Base-by-base conservation (phyloP, 257 asterid genomes). In the Ehretia macrophylla region DNA sequence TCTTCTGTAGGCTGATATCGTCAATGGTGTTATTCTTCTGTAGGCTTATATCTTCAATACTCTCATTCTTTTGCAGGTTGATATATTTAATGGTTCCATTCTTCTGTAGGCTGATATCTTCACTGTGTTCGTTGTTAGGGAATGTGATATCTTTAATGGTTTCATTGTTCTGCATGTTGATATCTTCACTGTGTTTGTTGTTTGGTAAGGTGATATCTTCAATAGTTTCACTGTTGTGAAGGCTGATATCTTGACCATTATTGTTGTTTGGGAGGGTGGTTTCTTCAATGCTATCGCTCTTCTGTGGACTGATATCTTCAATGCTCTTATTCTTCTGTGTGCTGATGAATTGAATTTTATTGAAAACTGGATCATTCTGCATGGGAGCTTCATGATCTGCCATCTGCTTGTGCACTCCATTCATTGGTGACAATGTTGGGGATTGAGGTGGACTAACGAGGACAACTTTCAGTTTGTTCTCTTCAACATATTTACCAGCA, bases 401-500 rank as follows among this genome's bases (percentile, higher is more conserved):
- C 21, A 49, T 52, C 20, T 58, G 70, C 37, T 58, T 60, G 17
- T 19, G 37, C 22, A 12, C 71, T 64, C 68, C 74, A 70, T 68
- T 70, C 61, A 57, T 27, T 50, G 82, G 78, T 50, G 73, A 65
- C 23, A 51, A 20, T 59, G 44, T 59, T 45, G 80, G 78, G 0
- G 82, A 72, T 53, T 58, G 53, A 45, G 78, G 73, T 60, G 80
- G 82, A 68, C 69, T 76, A 23, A 59, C 45, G 63, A 75, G 71
- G 61, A 73, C 21, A 66, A 79, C 85, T 60, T 54, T 76, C 56
- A 76, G 77, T 77, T 76, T 79, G 55, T 58, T 74, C 67, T 79
- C 82, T 76, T 70, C 77, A 32, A 79, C 77, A 67, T 63, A 70
- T 18, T 59, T 76, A 23, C 72, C 70, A 46, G 37, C 73, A 39